Evolutionary conservation across 345 rosid species (phyloP), one percentile per base, ranked within the genome.

Genomic region (Citrus australasica): DNA sequence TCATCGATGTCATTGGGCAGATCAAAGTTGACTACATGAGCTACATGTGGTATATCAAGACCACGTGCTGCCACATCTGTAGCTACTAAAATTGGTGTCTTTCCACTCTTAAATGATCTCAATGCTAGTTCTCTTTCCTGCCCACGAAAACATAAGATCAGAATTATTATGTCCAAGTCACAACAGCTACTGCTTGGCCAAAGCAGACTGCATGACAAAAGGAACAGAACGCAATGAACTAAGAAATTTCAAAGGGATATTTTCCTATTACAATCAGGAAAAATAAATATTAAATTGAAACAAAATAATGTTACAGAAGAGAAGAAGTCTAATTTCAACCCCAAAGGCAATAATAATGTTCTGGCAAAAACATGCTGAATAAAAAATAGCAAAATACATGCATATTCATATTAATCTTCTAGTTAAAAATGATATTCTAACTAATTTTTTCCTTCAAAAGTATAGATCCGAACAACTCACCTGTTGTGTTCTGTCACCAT

Each of bases 401-500:
- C 25, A 28, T 16, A 14, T 11, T 69, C 17, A 46, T 46, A 32
- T 46, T 51, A 25, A 46, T 30, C 55, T 37, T 25, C 24, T 42
- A 14, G 19, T 27, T 42, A 14, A 48, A 59, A 62, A 25, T 3
- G 17, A 27, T 21, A 67, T 25, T 69, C 33, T 69, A 46, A 70
- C 60, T 40, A 33, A 35, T 42, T 58, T 35, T 5, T 40, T 8
- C 30, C 22, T 42, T 61, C 1, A 1, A 3, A 33, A 7, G 25
- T 9, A 74, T 6, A 5, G 35, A 51, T 13, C 27, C 19, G 5
- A 33, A 53, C 24, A 16, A 65, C 78, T 76, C 46, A 87, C 90
- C 98, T 95, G 99, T 78, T 95, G 99, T 74, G 92, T 59, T 90
- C 99, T 89, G 81, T 95, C 99, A 79, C 99, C 99, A 77, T 96